A percentile compares a stretch with the other conserved stretches of the same genome.
These are phyloP conservation scores for Venturia pyrina DNA, from an alignment of 2,329 filamentous ascomycete species.

Conservation along the genomic window DNA sequence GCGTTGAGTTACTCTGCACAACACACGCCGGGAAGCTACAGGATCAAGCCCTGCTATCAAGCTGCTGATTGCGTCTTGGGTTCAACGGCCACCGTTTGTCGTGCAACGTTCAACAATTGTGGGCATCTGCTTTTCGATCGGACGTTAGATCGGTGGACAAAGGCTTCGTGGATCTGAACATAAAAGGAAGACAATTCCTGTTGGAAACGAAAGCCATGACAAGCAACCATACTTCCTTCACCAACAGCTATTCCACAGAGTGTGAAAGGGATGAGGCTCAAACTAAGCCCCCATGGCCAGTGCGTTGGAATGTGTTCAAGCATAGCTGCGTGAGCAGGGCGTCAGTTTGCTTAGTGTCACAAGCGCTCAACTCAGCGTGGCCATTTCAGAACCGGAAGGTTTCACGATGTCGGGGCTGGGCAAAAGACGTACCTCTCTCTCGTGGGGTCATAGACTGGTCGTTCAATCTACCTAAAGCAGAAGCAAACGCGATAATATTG, in stretches of 20 bases:
- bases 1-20: not conserved
- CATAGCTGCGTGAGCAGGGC: not conserved
- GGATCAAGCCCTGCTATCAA: not conserved
- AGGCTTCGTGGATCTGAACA: not conserved
- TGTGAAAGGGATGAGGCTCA: not conserved
- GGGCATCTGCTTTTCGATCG: constrained; percentile 3
- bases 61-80: not conserved
- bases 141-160: constrained; percentile 1
- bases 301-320: constrained; percentile 2
- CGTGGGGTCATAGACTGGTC: not conserved
- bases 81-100: constrained; percentile 3
- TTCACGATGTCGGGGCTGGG: not conserved
- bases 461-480: not conserved
- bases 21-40: not conserved
- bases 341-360: constrained; percentile 4
- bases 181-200: not conserved
- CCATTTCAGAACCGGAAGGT: constrained; percentile 2
- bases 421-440: constrained; percentile 1
- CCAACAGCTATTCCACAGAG: not conserved
- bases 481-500: not conserved
- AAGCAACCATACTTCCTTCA: not conserved
- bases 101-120: constrained; percentile 3
- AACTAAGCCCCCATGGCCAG: not conserved
- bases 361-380: constrained; percentile 4
- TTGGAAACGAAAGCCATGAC: not conserved